Conservation (phyloP, 2,329 filamentous ascomycete species). For the Pyrenochaeta sp. region DNA sequence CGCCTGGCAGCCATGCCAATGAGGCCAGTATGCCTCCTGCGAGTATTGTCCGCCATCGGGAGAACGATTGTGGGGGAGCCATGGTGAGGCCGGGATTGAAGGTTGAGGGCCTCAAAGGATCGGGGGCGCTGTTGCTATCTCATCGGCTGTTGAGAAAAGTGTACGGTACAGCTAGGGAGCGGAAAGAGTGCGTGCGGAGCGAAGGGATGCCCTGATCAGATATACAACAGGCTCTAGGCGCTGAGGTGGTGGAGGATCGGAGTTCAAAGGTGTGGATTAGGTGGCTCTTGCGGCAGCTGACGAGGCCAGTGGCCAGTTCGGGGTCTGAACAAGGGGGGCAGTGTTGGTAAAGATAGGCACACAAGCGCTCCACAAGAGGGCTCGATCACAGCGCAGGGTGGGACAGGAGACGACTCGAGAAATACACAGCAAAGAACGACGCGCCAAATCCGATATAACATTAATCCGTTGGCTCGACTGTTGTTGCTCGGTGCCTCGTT, state of each 20-base stretch:
- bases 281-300: conserved; percentile 39
- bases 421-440: too few relatives aligned
- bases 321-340: conserved; percentile 12
- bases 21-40: conserved; percentile 41
- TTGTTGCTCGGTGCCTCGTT: conserved; percentile 19
- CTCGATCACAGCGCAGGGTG: too few relatives aligned
- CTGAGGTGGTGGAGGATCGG: conserved; percentile 16
- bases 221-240: conserved; percentile 5
- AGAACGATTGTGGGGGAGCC: conserved; percentile 33
- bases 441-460: not conserved
- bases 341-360: conserved; percentile 9
- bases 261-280: conserved; percentile 28
- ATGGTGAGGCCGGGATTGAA: conserved; percentile 23
- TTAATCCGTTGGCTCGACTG: too few relatives aligned
- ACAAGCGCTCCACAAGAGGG: conserved; percentile 11
- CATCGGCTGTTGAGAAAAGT: conserved; percentile 30
- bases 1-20: conserved; percentile 40
- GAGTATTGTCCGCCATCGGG: conserved; percentile 44
- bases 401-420: too few relatives aligned
- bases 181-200: conserved; percentile 2
- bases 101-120: conserved; percentile 24
- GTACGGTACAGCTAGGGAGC: not conserved
- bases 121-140: conserved; percentile 41
- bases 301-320: conserved; percentile 30
- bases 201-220: not conserved